Evolutionary conservation across 805 yeast genomes (phyloP).

Genomic region (Lachancea meyersii): DNA sequence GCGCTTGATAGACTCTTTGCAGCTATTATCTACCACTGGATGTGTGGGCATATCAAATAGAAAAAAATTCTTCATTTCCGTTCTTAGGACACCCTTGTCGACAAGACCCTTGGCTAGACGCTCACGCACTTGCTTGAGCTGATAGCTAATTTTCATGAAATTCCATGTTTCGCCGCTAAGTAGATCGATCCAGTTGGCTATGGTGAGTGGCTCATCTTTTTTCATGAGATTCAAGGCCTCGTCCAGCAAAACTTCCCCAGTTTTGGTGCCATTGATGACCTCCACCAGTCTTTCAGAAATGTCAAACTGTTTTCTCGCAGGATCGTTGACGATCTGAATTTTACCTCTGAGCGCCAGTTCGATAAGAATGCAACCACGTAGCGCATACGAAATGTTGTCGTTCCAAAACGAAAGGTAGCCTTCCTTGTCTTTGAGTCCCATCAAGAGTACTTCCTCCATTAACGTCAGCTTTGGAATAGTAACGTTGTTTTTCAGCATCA

Average conservation of each 20-base stretch:
- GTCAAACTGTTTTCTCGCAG: constrained; percentile 84
- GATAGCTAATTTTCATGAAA: constrained; percentile 86
- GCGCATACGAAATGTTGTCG: constrained; percentile 92
- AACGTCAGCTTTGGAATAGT: constrained; percentile 70
- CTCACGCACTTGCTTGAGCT: constrained; percentile 94
- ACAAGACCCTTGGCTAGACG: constrained; percentile 94
- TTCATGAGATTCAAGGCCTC: constrained; percentile 90
- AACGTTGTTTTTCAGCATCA: constrained; percentile 34
- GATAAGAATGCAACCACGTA: constrained; percentile 87
- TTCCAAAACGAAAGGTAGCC: constrained; percentile 98
- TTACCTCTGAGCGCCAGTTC: constrained; percentile 90
- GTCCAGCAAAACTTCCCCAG: constrained; percentile 93
- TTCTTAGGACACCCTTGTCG: constrained; percentile 92
- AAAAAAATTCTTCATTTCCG: constrained; percentile 91
- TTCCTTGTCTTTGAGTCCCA: constrained; percentile 93
- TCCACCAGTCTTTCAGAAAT: constrained; percentile 82
- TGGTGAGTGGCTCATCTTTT: constrained; percentile 71
- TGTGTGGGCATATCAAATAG: constrained; percentile 98
- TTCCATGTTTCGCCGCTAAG: constrained; percentile 97
- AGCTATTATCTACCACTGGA: constrained; percentile 80
- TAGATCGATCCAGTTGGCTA: constrained; percentile 88
- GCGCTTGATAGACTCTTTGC: constrained; percentile 74
- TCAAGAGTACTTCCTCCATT: constrained; percentile 91
- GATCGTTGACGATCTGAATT: constrained; percentile 84
- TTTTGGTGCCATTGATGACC: constrained; percentile 75